Conservation (phyloP, 1,139 yeast genomes). For the Yamadazyma aaseri region DNA sequence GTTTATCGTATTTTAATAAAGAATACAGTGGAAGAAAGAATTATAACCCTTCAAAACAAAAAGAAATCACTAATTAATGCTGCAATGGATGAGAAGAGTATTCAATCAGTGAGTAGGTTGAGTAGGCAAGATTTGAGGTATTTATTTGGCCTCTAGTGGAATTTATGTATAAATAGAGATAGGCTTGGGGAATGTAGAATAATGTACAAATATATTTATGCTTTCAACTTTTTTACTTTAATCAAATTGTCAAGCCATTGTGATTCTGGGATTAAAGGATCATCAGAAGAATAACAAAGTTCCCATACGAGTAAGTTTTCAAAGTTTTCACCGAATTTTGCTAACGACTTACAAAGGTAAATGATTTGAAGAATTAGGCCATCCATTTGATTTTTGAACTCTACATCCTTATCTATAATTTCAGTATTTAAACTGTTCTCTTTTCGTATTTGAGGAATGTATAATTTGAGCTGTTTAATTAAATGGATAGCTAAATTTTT, state of each 20-base stretch:
- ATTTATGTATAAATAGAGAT: background rate
- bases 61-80: slow-evolving; percentile 75
- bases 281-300: slow-evolving; percentile 22
- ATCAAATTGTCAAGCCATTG: slow-evolving; percentile 38
- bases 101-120: slow-evolving; percentile 62
- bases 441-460: slow-evolving; percentile 26
- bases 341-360: slow-evolving; percentile 73
- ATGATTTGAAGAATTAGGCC: slow-evolving; percentile 70
- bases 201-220: slow-evolving; percentile 10
- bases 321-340: slow-evolving; percentile 70
- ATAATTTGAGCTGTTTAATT: slow-evolving; percentile 24
- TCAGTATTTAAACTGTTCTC: slow-evolving; percentile 10
- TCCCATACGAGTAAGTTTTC: slow-evolving; percentile 44
- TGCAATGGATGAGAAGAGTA: slow-evolving; percentile 72
- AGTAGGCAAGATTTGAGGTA: slow-evolving; percentile 73
- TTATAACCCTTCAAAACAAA: slow-evolving; percentile 68
- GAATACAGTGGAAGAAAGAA: slow-evolving; percentile 82
- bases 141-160: slow-evolving; percentile 60
- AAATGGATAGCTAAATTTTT: slow-evolving; percentile 30
- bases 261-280: slow-evolving; percentile 26
- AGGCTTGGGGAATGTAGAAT: slow-evolving; percentile 2
- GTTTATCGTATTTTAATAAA: slow-evolving; percentile 69
- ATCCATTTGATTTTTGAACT: slow-evolving; percentile 48
- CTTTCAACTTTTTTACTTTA: slow-evolving; percentile 37
- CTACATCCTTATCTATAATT: slow-evolving; percentile 25